These are phyloP conservation scores for Hypoxylon sp. DNA, from an alignment of 2,329 filamentous ascomycete genomes.

Conservation along the genomic window DNA sequence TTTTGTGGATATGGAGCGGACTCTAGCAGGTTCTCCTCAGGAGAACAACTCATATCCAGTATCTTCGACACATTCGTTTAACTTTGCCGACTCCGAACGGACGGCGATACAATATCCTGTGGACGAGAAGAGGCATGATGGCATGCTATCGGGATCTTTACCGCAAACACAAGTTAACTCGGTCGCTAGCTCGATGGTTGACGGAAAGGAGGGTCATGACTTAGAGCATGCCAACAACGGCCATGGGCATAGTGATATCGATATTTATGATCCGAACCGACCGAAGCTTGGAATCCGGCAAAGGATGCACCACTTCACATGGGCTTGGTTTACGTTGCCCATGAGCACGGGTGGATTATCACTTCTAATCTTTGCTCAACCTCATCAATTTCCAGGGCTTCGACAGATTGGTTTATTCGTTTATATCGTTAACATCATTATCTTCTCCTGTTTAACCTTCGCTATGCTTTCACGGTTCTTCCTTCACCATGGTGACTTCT, in stretches of 20 bases:
- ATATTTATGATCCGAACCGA: constrained; percentile 54
- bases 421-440: constrained; percentile 76
- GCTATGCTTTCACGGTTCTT: constrained; percentile 74
- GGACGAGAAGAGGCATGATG: constrained; percentile 44
- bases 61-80: constrained; percentile 32
- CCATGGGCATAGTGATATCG: constrained; percentile 40
- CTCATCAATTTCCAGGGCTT: constrained; percentile 75
- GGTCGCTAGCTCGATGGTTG: constrained; percentile 46
- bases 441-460: constrained; percentile 71
- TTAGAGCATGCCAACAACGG: constrained; percentile 44
- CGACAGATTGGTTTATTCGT: constrained; percentile 75
- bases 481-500: constrained; percentile 68
- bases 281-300: constrained; percentile 60
- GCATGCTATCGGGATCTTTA: background rate
- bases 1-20: constrained; percentile 34
- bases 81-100: constrained; percentile 26
- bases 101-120: constrained; percentile 27
- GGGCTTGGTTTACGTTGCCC: constrained; percentile 81
- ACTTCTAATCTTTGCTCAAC: constrained; percentile 73
- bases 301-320: constrained; percentile 73
- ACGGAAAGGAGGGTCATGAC: constrained; percentile 47
- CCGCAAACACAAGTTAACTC: constrained; percentile 45
- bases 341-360: constrained; percentile 83
- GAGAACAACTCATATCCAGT: constrained; percentile 24
- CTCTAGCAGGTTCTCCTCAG: constrained; percentile 17